Evolutionary conservation across 495 filamentous ascomycete species (phyloP), one percentile per base, ranked within the genome.

Genomic region (Apiosordaria backusii): DNA sequence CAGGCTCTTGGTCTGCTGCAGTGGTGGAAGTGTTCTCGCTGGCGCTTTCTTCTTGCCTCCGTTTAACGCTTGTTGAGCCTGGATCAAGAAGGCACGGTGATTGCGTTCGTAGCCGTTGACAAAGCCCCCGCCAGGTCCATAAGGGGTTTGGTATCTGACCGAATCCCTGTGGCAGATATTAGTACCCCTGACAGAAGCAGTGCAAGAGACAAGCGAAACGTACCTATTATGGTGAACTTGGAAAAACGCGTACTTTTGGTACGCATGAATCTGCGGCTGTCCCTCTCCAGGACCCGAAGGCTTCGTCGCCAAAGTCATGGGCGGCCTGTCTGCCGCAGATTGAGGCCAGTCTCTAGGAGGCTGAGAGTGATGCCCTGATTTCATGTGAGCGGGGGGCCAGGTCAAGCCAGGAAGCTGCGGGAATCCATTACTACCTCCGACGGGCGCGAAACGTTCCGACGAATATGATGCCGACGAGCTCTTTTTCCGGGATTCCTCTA

Each of bases 81-180:
- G 77, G 65, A 80, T 74, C 63, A 84, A 64, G 65, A 85, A 82
- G 5, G 78, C 78, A 29, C 78, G 71, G 5, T 83, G 70, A 16
- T 77, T 81, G 16, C 82, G 83, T 66, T 85, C 82, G 57, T 85
- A 86, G 4, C 83, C 83, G 63, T 86, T 85, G 15, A 82, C 83
- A 66, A 85, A 85, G 0, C 82, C 84, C 29, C 80, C 80, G 72
- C 77, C 79, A 13, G 70, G 73, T 25, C 79, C 77, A 66, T 86
- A 86, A 16, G 83, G 84, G 3, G 82, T 84, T 35, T 79, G 77
- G 68, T 86, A 82, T 26, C 74, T 76, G 0, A 76, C 74, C n/a
- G 78, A 71, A 66, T 82, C 78, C 70, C 81, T 83, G 60, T 7
- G 40, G 63, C 53, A 2, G 24, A 25, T 23, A 27, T 72, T 69